A percentile compares a stretch with the other conserved stretches of the same genome.
Conservation (phyloP, 2,329 filamentous ascomycete species). For the Septoria petroselini region DNA sequence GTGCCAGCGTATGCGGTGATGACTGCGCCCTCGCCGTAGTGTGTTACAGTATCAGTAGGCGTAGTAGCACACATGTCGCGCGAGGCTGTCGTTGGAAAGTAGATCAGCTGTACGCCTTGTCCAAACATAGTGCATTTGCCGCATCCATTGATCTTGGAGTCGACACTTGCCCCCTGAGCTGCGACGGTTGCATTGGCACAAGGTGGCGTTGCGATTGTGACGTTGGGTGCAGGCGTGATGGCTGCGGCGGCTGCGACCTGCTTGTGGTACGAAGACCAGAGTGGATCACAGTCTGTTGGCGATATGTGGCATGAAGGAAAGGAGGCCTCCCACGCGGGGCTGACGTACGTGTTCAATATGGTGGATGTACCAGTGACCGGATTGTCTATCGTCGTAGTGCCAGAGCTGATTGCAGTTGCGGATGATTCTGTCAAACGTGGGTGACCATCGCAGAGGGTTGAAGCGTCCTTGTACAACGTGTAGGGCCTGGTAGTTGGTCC, state of each 20-base stretch:
- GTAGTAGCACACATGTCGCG: conserved; percentile 33
- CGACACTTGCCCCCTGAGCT: conserved; percentile 4
- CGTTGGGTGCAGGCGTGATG: conserved; percentile 16
- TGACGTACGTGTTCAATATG: conserved; percentile 11
- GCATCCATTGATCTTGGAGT: conserved; percentile 27
- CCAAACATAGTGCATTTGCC: conserved; percentile 34
- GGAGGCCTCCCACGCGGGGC: conserved; percentile 18
- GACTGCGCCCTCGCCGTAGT: conserved; percentile 25
- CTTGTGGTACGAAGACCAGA: conserved; percentile 29
- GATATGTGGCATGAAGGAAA: conserved; percentile 28
- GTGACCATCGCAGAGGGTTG: conserved; percentile 33
- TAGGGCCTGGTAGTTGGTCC: conserved; percentile 19
- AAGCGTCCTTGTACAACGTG: conserved; percentile 30
- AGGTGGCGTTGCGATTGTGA: conserved; percentile 24
- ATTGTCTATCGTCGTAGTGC: conserved; percentile 13
- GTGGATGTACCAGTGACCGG: conserved; percentile 15
- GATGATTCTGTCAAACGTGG: conserved; percentile 30
- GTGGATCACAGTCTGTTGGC: conserved; percentile 30
- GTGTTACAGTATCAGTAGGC: conserved; percentile 27
- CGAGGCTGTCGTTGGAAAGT: conserved; percentile 29
- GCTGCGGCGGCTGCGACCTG: conserved; percentile 18
- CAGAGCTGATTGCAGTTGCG: conserved; percentile 22
- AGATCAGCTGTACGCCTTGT: conserved; percentile 31
- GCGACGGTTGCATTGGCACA: conserved; percentile 25
- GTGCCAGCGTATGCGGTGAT: conserved; percentile 28